phyloP scores from a whole-genome alignment of 331 rosid species.

The Cydonia oblonga region DNA sequence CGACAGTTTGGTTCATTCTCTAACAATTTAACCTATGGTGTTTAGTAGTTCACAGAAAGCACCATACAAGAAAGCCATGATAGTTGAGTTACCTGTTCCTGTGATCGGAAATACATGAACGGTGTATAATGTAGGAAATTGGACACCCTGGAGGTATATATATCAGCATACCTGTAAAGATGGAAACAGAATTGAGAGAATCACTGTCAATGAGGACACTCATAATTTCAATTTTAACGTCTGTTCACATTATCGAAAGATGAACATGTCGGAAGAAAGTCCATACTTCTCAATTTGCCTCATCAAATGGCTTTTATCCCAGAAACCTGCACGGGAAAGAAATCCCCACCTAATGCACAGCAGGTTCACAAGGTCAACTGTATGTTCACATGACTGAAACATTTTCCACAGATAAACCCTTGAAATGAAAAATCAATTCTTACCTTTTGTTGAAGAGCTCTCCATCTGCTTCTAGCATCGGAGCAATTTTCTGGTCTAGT shows the following conservation, averaged over 20 bases:
- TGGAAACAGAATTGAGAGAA: background rate
- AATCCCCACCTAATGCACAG: slow-evolving; percentile 78
- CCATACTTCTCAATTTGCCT: slow-evolving; percentile 95
- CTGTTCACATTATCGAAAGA: background rate
- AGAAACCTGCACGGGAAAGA: slow-evolving; percentile 88
- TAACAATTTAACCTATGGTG: background rate
- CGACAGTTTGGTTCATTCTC: background rate
- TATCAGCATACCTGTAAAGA: slow-evolving; percentile 80
- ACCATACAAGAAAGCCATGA: background rate
- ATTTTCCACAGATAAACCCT: background rate
- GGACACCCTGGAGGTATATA: slow-evolving; percentile 91
- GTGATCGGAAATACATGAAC: slow-evolving; percentile 93
- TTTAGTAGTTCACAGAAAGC: background rate
- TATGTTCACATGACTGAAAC: background rate
- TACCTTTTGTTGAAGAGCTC: slow-evolving; percentile 80
- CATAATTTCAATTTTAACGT: background rate
- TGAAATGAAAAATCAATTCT: background rate
- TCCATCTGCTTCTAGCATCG: slow-evolving; percentile 87
- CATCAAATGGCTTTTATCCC: slow-evolving; percentile 99
- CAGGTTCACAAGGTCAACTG: slow-evolving; percentile 15
- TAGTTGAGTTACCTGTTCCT: slow-evolving; percentile 65
- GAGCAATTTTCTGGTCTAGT: slow-evolving; percentile 76
- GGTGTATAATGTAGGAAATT: slow-evolving; percentile 83
- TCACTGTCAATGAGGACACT: background rate
- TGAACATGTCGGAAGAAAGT: slow-evolving; percentile 1